Base-by-base conservation (phyloP, 2,329 filamentous ascomycete genomes). In the Talaromyces pinophilus region DNA sequence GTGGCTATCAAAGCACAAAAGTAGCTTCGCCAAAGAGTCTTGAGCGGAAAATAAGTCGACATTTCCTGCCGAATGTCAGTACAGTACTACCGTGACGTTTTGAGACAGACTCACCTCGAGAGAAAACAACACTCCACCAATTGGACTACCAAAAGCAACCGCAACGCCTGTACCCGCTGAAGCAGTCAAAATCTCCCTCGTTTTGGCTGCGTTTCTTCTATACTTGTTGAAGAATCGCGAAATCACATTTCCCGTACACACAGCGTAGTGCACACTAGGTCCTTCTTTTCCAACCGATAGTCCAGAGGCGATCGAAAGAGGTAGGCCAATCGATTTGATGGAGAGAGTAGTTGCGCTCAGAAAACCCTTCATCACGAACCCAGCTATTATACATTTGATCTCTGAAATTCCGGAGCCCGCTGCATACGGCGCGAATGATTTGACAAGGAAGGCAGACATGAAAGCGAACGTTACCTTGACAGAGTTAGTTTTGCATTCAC, bases 291-390 rank as follows among this genome's bases (percentile, higher is more conserved):
- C 95, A 13, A 99, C 93, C 0, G 93, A 97, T 28, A 99, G 82
- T 1, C 95, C 95, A 1, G 93, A 97, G 13, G 91, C 93, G 76
- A 99, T 99, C 52, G 94, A 92, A 54, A 99, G 83, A 0, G 95
- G 95, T 59, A 99, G 82, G 28, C 91, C 92, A 64, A 98, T 87
- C 0, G 93, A 96, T 81, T 99, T 99, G 81, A 99, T 98, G 67
- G 95, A 78, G 38, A 99, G 83, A 5, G 95, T 98, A 87, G 92
- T 93, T 72, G 90, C 90, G 22, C 94, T 93, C 17, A 99, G 85
- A 74, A 99, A 99, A 0, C 93, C 95, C 79, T 98, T 97, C 95
- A 99, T 99, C 60, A 98, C 92, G 76, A 99, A 99, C 2, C 95
- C 95, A 4, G 94, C 95, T 75, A 99, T 97, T 75, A 99, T 98